Base-by-base conservation (phyloP, 192 early-diverging fungal species). In the Mortierella claussenii region DNA sequence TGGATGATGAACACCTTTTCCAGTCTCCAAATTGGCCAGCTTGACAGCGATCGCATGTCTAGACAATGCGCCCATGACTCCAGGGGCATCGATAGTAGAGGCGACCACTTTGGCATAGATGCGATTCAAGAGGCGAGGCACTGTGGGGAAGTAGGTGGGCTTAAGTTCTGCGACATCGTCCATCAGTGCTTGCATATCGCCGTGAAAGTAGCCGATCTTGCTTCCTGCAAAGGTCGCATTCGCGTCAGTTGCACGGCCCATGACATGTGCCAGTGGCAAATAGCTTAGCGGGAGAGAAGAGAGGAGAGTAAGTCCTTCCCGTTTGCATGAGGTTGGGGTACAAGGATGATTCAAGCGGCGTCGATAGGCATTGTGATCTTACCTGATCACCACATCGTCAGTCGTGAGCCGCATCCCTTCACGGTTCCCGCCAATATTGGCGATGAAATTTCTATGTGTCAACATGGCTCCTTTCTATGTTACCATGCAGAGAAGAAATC, bases 121-220 rank as follows among this genome's bases (percentile, higher is more conserved):
- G 49, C 94, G 89, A 83, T 93, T 97, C 61, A 96, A 79, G 46
- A 98, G 71, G 8, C 96, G 88, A 9, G 97, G 96, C 13, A 98
- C 97, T 12, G 91, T 84, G 56, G 78, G 81, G 65, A 98, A 95
- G 27, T 93, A 28, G 20, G 91, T 95, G 4, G 97, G 97, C 40
- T 82, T 76, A 32, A 97, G 85, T 12, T 81, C 51, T 27, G 81
- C 82, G 55, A 96, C 74, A 74, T 98, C 97, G n/a, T 97, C 95
- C 27, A 97, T 63, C 15, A 98, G 78, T 4, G 85, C 74, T 33
- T 86, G 57, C 7, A 87, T 80, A 73, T 89, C 81, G 49, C 88
- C 88, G 4, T 69, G 82, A 36, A 60, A 69, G 40, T 65, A 81
- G 11, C 79, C 79, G 21, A 76, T 60, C 28, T 62, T 56, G 23